These are phyloP conservation scores for Sextonia rubra DNA, from an alignment of 164 flowering plant genomes.

Conservation along the genomic window DNA sequence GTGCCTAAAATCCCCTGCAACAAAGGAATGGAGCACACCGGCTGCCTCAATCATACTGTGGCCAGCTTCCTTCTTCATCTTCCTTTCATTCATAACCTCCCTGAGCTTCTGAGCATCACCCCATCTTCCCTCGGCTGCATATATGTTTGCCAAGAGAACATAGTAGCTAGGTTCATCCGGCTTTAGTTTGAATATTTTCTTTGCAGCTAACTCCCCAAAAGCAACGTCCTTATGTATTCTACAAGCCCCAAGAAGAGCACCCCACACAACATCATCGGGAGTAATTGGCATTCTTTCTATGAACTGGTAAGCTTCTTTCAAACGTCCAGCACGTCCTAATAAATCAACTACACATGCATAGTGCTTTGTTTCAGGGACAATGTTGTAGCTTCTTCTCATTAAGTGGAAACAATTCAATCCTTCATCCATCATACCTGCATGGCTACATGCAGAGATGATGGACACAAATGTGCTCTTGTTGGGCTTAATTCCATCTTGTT, in stretches of 20 bases:
- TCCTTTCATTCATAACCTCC: conserved; percentile 13
- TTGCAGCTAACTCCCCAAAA: conserved; percentile 10
- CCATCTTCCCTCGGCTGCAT: conserved; percentile 14
- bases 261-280: conserved; percentile 16
- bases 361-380: conserved; percentile 10
- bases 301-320: conserved; percentile 10
- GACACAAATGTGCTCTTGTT: conserved; percentile 13
- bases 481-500: conserved; percentile 6
- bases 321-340: conserved; percentile 7
- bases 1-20: conserved; percentile 14
- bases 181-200: background rate
- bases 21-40: conserved; percentile 6
- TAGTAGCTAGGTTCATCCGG: conserved; percentile 12
- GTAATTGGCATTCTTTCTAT: conserved; percentile 9
- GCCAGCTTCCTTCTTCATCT: conserved; percentile 11
- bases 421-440: conserved; percentile 8
- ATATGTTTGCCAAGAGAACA: conserved; percentile 10
- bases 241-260: conserved; percentile 12
- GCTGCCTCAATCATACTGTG: conserved; percentile 7
- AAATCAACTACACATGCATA: conserved; percentile 15
- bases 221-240: conserved; percentile 4
- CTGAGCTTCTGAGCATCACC: conserved; percentile 6
- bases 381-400: background rate
- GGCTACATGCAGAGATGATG: conserved; percentile 13
- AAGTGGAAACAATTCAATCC: conserved; percentile 10